A percentile compares a stretch with the other conserved stretches of the same genome.
Evolutionary conservation across 345 rosid species (phyloP).

Genomic region (Zanthoxylum bungeanum): DNA sequence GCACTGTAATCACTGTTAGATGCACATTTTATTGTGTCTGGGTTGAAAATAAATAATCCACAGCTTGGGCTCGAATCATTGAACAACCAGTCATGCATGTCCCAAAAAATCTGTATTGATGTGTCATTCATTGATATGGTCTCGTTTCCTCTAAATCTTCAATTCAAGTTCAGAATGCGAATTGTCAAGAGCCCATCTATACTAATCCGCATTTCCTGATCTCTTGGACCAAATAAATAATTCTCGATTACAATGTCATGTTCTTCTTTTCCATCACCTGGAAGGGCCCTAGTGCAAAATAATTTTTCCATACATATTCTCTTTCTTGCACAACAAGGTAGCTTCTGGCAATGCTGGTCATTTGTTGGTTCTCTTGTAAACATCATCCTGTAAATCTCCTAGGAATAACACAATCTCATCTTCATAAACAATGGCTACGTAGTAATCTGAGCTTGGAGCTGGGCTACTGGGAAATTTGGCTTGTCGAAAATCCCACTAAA

Average conservation of each 20-base stretch:
- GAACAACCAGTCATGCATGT: conserved; percentile 75
- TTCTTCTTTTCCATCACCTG: conserved; percentile 35
- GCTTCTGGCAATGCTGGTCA: conserved; percentile 41
- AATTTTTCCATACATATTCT: conserved; percentile 60
- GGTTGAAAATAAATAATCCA: conserved; percentile 60
- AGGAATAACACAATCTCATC: conserved; percentile 46
- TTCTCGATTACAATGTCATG: conserved; percentile 61
- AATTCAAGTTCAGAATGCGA: conserved; percentile 55
- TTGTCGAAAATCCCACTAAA: conserved; percentile 72
- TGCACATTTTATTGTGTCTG: conserved; percentile 10
- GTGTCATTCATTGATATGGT: conserved; percentile 39
- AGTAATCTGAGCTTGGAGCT: conserved; percentile 57
- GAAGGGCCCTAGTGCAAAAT: conserved; percentile 51
- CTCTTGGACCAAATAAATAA: conserved; percentile 47
- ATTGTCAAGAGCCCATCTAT: conserved; percentile 49
- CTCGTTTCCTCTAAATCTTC: conserved; percentile 82
- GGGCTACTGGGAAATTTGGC: conserved; percentile 62
- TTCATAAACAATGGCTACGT: conserved; percentile 46
- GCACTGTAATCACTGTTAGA: no score
- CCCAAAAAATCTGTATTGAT: conserved; percentile 57
- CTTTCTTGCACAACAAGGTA: conserved; percentile 64
- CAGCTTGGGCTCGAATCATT: conserved; percentile 34
- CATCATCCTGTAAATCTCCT: conserved; percentile 57
- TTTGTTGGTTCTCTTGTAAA: conserved; percentile 53
- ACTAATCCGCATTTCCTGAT: conserved; percentile 72